Base-by-base conservation (phyloP, 345 rosid species). In the Adansonia digitata region DNA sequence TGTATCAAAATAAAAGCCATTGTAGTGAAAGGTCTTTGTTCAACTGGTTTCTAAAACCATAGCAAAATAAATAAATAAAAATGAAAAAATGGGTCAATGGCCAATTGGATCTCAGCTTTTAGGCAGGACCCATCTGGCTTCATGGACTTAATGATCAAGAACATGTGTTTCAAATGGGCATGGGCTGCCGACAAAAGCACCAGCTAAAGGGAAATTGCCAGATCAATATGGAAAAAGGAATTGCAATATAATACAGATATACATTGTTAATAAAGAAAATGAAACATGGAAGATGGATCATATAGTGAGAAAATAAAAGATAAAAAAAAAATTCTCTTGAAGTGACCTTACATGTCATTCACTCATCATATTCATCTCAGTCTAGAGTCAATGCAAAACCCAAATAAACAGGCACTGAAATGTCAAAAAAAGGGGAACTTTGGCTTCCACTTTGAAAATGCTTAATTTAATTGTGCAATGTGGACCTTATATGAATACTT, bases 361-460 rank as follows among this genome's bases (percentile, higher is more conserved):
- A 66, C 49, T 64, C 48, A 68, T 7, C 35, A 75, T 84, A 3
- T 3, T 31, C 2, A 1, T 8, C 10, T 55, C 22, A 55, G 12
- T 5, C 85, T 85, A 74, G 84, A 82, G 88, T 81, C 86, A 82
- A 85, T 82, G 84, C 85, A 82, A 53, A 51, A 74, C 73, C n/a
- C 52, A 69, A 42, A 26, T 27, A 26, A 24, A 56, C 72, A n/a
- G 45, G 46, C 65, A 51, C 37, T 57, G 64, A 75, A 75, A 78
- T 55, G 61, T 59, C 62, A 56, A 74, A 55, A n/a, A 73, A 70
- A 75, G 55, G 4, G 5, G 20, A 42, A 74, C 77, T 74, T 76
- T 78, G 79, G 82, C 80, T 78, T 67, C 84, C 84, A 74, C 86
- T 66, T 55, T 63, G 45, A 24, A 60, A 68, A 40, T 67, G 74